A percentile compares a stretch with the other conserved stretches of the same genome.
phyloP scores from a whole-genome alignment of 169 alveolate genomes.

The Eimeria sp. region DNA sequence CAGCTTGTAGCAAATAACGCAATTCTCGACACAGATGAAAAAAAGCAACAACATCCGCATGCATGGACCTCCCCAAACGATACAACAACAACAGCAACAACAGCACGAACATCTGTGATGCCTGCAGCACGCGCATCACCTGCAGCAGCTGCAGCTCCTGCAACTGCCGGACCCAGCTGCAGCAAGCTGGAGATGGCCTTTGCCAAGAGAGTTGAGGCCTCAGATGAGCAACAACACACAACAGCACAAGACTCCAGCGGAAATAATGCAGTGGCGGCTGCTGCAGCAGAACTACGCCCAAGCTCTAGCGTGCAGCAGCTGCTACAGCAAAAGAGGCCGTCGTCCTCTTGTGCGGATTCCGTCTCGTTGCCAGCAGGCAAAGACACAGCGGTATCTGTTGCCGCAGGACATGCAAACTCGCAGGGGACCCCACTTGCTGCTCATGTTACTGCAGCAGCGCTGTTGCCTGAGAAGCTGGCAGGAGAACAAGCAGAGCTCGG shows the following conservation, averaged over 20 bases:
- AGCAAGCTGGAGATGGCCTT: constrained; percentile 7
- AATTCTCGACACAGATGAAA: not conserved
- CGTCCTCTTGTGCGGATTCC: not conserved
- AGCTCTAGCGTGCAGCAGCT: constrained; percentile 1
- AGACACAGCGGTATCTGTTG: constrained; percentile 46
- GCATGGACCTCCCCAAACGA: not conserved
- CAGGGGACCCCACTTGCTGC: constrained; percentile 58
- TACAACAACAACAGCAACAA: not conserved
- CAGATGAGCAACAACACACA: constrained; percentile 48
- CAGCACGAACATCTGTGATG: not conserved
- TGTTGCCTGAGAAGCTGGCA: constrained; percentile 61
- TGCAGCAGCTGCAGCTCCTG: not conserved
- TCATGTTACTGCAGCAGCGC: constrained; percentile 65
- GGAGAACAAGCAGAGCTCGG: constrained; percentile 29
- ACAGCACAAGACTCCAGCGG: constrained; percentile 11
- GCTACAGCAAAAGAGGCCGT: constrained; percentile 30
- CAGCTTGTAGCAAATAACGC: constrained; percentile 38
- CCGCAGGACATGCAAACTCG: constrained; percentile 4
- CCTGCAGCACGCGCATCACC: not conserved
- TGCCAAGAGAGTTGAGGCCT: not conserved
- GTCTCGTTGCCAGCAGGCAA: not conserved
- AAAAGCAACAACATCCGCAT: not conserved
- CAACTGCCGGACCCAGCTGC: not conserved
- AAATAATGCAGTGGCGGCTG: not conserved
- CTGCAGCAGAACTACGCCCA: constrained; percentile 38